Percentiles rank a stretch among this genome's conserved stretches.
Evolutionary conservation across 805 yeast species (phyloP).

Genomic region (Wickerhamiella cacticola): DNA sequence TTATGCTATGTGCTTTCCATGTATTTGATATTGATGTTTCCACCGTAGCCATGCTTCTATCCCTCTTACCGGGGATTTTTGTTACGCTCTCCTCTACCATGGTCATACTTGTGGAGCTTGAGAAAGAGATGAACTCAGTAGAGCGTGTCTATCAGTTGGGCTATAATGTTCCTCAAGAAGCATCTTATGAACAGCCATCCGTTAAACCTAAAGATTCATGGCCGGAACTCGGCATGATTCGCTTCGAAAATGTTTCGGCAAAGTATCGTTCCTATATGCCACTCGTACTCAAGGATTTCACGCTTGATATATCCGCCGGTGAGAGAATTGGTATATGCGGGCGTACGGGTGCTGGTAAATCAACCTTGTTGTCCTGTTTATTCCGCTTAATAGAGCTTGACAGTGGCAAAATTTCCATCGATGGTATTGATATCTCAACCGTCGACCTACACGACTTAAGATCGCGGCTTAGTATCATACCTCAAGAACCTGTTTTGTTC

Average conservation of each 20-base stretch:
- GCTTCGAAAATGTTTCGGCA: conserved; percentile 64
- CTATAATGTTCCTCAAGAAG: conserved; percentile 48
- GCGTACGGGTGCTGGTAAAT: conserved; percentile 83
- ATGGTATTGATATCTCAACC: conserved; percentile 51
- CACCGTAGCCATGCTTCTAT: conserved; percentile 53
- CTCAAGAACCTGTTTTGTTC: conserved; percentile 81
- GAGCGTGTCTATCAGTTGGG: conserved; percentile 63
- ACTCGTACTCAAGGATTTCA: conserved; percentile 46
- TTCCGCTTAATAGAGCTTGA: conserved; percentile 54
- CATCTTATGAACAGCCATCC: conserved; percentile 38
- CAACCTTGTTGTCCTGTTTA: conserved; percentile 55
- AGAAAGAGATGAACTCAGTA: conserved; percentile 65
- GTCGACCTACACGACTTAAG: conserved; percentile 60
- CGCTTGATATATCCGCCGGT: conserved; percentile 38
- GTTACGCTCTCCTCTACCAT: conserved; percentile 48
- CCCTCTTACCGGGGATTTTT: conserved; percentile 45
- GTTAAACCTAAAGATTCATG: conserved; percentile 40
- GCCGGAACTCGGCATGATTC: conserved; percentile 53
- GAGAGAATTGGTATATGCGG: conserved; percentile 83
- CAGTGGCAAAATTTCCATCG: conserved; percentile 46
- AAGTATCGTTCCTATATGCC: conserved; percentile 57
- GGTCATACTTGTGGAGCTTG: conserved; percentile 55
- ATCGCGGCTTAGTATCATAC: conserved; percentile 63
- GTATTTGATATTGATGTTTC: conserved; percentile 51
- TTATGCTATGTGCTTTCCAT: conserved; percentile 48